phyloP scores from a whole-genome alignment of 371 early-diverging fungal species.

The Rhizopus sp. region DNA sequence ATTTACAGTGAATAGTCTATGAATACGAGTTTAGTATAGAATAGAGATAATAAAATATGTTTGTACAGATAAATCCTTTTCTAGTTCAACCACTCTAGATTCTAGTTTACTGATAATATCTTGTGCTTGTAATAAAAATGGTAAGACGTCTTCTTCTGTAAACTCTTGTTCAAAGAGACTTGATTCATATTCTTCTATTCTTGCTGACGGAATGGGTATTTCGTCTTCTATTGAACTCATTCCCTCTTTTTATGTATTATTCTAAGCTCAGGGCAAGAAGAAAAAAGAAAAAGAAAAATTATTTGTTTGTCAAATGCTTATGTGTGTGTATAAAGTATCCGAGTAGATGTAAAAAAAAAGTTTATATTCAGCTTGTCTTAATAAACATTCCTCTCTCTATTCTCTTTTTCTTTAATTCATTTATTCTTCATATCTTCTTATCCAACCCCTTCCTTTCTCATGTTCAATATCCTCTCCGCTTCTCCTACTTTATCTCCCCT shows the following conservation, averaged over 20 bases:
- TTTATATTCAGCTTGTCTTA: too few species aligned
- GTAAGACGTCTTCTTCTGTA: conserved; percentile 52
- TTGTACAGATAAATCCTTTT: conserved; percentile 53
- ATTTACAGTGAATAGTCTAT: conserved; percentile 55
- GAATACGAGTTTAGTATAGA: not conserved
- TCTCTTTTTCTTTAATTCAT: not conserved
- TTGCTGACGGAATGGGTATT: conserved; percentile 1
- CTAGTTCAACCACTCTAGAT: conserved; percentile 55
- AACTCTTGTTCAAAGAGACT: conserved; percentile 33
- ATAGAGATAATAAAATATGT: not conserved
- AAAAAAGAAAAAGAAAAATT: not conserved
- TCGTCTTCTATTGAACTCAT: not conserved
- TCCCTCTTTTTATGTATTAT: too few species aligned
- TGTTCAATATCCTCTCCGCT: too few species aligned
- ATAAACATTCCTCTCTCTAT: not conserved
- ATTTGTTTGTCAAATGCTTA: too few species aligned
- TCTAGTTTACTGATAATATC: conserved; percentile 57
- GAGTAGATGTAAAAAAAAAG: too few species aligned
- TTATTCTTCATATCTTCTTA: too few species aligned
- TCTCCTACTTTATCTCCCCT: too few species aligned
- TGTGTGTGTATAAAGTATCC: too few species aligned
- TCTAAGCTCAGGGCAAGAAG: not conserved
- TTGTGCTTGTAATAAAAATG: conserved; percentile 58
- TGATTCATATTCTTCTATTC: conserved; percentile 4
- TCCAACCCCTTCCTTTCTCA: too few species aligned